Percentiles rank a stretch among this genome's conserved stretches.
Evolutionary conservation across 805 yeast species (phyloP).

Genomic region (Blastobotrys parvus): DNA sequence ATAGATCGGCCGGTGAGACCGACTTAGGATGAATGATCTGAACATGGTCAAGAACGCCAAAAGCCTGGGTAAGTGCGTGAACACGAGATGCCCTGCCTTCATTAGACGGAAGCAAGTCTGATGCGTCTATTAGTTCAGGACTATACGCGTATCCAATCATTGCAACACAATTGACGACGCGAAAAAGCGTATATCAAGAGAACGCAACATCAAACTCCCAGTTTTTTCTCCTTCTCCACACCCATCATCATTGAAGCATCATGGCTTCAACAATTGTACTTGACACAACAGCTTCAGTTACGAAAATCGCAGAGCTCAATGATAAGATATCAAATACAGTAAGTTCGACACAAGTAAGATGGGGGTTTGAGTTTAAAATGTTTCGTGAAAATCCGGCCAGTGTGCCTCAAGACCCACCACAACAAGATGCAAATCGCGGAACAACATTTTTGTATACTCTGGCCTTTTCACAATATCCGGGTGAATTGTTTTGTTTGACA

Average conservation of each 20-base stretch:
- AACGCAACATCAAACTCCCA: too few relatives aligned
- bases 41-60: constrained; percentile 26
- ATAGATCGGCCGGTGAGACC: constrained; percentile 34
- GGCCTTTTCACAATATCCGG: constrained; percentile 22
- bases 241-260: too few relatives aligned
- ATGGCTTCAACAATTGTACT: constrained; percentile 14
- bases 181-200: too few relatives aligned
- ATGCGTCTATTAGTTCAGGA: constrained; percentile 12
- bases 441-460: constrained; percentile 22
- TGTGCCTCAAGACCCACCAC: neutral
- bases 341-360: constrained; percentile 52
- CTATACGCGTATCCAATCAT: constrained; percentile 22
- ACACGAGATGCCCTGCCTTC: constrained; percentile 42
- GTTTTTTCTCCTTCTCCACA: too few relatives aligned
- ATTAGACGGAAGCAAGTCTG: constrained; percentile 47
- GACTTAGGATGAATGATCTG: constrained; percentile 21
- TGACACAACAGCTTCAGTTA: constrained; percentile 14
- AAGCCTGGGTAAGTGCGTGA: constrained; percentile 35
- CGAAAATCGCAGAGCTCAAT: constrained; percentile 57
- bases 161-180: too few relatives aligned
- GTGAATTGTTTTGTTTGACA: constrained; percentile 25
- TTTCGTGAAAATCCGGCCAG: constrained; percentile 53
- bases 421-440: neutral
- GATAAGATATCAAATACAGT: constrained; percentile 62
- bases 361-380: constrained; percentile 63